Percentiles rank a stretch among this genome's conserved stretches.
Conservation (phyloP, 345 rosid species). For the Psidium friedrichsthalianum region DNA sequence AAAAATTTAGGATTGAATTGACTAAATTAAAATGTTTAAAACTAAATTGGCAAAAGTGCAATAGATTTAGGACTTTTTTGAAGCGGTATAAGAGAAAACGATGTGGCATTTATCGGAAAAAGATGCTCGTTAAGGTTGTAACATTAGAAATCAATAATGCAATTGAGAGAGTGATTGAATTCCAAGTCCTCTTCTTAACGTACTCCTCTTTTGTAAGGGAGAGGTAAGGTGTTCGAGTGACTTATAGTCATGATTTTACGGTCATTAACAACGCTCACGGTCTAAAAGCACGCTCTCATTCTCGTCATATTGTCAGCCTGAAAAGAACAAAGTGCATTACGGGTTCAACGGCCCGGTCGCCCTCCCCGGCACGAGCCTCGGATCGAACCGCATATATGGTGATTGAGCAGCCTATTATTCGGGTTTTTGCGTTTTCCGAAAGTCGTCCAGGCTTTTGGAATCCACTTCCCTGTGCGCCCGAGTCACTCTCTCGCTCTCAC, state of each 20-base stretch:
- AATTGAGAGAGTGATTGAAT: background rate
- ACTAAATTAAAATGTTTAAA: too few species aligned
- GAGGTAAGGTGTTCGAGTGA: background rate
- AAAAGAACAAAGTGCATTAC: background rate
- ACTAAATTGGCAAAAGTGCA: too few species aligned
- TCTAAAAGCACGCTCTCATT: background rate
- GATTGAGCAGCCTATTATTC: background rate
- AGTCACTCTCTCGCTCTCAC: background rate
- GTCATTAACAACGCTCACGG: background rate
- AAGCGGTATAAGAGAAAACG: background rate
- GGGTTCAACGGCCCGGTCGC: background rate
- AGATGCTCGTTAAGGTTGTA: background rate
- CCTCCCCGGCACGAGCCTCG: background rate
- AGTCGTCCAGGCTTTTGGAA: background rate
- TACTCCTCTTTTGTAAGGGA: background rate
- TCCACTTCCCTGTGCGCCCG: background rate
- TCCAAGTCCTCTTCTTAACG: background rate
- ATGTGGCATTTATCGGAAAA: background rate
- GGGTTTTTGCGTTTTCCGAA: background rate
- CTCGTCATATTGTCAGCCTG: background rate
- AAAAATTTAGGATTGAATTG: too few species aligned
- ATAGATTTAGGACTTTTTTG: too few species aligned
- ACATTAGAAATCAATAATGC: background rate
- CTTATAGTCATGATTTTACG: background rate
- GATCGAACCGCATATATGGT: background rate